Conservation (phyloP, 2,329 filamentous ascomycete genomes). For the Cercospora nicotianae region DNA sequence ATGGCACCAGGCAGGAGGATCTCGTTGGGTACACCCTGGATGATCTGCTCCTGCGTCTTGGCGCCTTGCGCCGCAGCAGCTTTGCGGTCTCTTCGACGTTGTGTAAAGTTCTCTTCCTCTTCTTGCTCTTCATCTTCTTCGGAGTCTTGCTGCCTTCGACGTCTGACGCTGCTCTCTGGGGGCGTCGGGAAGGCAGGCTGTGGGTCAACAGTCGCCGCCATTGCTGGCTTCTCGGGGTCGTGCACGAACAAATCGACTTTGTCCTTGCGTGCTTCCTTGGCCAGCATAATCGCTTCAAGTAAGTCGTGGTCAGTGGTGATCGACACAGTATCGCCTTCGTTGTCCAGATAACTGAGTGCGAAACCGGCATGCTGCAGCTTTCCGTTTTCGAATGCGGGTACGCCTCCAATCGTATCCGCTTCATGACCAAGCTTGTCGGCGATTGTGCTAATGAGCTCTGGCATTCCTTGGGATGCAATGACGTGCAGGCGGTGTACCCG, state of each 20-base stretch:
- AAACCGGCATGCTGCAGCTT: constrained; percentile 76
- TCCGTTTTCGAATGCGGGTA: constrained; percentile 74
- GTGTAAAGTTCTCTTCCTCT: constrained; percentile 34
- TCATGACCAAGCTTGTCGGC: constrained; percentile 82
- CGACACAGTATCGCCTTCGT: constrained; percentile 93
- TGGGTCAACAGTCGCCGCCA: constrained; percentile 63
- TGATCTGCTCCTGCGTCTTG: constrained; percentile 70
- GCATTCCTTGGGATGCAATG: constrained; percentile 74
- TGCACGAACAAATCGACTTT: constrained; percentile 98
- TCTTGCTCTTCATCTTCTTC: constrained; percentile 60
- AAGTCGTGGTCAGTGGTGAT: constrained; percentile 96
- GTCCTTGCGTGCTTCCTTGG: constrained; percentile 73
- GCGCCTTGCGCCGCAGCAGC: constrained; percentile 46
- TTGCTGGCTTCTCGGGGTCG: constrained; percentile 83
- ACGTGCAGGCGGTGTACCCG: constrained; percentile 92
- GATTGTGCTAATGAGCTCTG: constrained; percentile 73
- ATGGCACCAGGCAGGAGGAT: constrained; percentile 90
- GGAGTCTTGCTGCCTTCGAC: constrained; percentile 48
- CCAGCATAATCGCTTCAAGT: constrained; percentile 81
- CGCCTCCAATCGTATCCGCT: constrained; percentile 78
- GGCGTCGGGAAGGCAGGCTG: constrained; percentile 57
- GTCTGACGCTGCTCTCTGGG: constrained; percentile 51
- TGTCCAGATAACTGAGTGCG: constrained; percentile 91
- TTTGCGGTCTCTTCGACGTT: constrained; percentile 36
- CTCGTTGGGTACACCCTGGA: constrained; percentile 91